These are phyloP conservation scores for Leccinum disarticulatum DNA, from an alignment of 768 basidiomycete species.

Conservation along the genomic window DNA sequence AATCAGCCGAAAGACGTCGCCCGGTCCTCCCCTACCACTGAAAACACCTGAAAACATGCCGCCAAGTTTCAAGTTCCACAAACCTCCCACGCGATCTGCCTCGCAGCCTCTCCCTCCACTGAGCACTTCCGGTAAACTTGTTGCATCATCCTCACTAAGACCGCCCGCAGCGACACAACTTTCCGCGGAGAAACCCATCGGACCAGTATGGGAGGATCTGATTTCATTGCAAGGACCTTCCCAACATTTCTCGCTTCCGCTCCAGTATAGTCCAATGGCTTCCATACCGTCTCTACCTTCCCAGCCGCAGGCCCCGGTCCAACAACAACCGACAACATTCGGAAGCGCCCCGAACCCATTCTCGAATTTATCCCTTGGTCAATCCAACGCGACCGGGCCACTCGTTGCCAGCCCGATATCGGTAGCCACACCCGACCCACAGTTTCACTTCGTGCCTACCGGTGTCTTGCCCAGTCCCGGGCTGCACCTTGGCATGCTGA, in stretches of 20 bases:
- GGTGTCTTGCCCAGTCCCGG: conserved; percentile 15
- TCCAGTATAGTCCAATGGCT: conserved; percentile 34
- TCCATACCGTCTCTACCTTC: conserved; percentile 7
- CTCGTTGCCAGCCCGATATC: conserved; percentile 8
- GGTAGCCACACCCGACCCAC: not conserved
- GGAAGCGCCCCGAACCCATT: conserved; percentile 21
- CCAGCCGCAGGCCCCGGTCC: conserved; percentile 16
- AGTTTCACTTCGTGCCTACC: conserved; percentile 8
- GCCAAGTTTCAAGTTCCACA: conserved; percentile 18
- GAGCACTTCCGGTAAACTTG: conserved; percentile 14
- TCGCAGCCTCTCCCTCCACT: conserved; percentile 37
- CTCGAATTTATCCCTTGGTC: conserved; percentile 14
- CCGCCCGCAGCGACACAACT: conserved; percentile 9
- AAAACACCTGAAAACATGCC: conserved; percentile 29
- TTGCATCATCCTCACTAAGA: conserved; percentile 4
- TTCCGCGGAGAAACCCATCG: conserved; percentile 20
- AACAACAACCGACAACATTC: conserved; percentile 6
- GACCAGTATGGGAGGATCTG: conserved; percentile 61
- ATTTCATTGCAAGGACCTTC: conserved; percentile 45
- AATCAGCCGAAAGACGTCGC: conserved; percentile 20
- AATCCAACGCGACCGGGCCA: not conserved
- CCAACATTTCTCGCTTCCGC: conserved; percentile 44
- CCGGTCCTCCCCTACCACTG: conserved; percentile 29
- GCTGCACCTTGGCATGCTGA: conserved; percentile 11
- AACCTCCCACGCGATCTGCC: conserved; percentile 26